Evolutionary conservation across 2,329 filamentous ascomycete species (phyloP).

Genomic region (Phialocephala subalpina): DNA sequence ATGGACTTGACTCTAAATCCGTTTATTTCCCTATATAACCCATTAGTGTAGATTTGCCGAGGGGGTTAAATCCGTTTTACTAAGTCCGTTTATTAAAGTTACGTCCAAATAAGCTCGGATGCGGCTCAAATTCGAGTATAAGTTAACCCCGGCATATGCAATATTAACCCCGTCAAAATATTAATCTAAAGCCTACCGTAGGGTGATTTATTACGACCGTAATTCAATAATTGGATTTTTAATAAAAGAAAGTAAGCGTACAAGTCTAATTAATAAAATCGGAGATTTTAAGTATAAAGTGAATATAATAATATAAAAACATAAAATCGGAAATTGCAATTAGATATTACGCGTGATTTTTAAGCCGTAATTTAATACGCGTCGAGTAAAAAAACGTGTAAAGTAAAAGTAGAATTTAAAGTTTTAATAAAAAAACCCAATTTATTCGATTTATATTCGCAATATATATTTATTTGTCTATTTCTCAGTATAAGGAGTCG

Average conservation of each 20-base stretch:
- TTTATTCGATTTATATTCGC: conserved; percentile 4
- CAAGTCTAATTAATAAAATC: conserved; percentile 18
- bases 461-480: conserved; percentile 16
- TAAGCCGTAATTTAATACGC: too few relatives aligned
- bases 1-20: too few relatives aligned
- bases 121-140: too few relatives aligned
- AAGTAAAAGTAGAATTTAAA: neutral
- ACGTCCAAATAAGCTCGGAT: too few relatives aligned
- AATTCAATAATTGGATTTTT: conserved; percentile 15
- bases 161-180: conserved; percentile 13
- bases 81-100: too few relatives aligned
- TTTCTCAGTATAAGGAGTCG: conserved; percentile 11
- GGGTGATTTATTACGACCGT: conserved; percentile 14
- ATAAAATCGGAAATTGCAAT: conserved; percentile 23
- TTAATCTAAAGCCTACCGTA: conserved; percentile 10
- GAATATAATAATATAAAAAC: conserved; percentile 13
- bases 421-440: neutral
- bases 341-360: conserved; percentile 10
- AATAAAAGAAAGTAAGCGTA: conserved; percentile 15
- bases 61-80: too few relatives aligned
- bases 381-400: too few relatives aligned
- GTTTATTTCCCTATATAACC: too few relatives aligned
- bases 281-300: neutral
- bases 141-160: too few relatives aligned
- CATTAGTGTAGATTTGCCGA: too few relatives aligned